phyloP scores from a whole-genome alignment of 2,329 filamentous ascomycete genomes.

The Furcasterigmium sp. region DNA sequence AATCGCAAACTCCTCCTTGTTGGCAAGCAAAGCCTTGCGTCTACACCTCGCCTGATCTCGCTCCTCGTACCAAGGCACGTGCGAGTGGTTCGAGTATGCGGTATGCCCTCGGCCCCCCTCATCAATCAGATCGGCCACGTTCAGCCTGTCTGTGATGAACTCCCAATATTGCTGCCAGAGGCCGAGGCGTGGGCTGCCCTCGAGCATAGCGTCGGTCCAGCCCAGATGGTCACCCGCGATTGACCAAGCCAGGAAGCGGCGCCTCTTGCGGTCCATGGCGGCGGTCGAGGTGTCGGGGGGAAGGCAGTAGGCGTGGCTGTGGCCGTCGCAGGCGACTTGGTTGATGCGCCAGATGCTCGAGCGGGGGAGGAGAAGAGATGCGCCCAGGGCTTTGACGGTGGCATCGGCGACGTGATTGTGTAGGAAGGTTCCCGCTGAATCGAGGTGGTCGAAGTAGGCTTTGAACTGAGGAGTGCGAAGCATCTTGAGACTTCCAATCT shows the following conservation, averaged over 20 bases:
- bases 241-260: conserved; percentile 2
- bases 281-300: conserved; percentile 3
- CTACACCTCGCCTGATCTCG: too few relatives aligned
- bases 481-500: conserved; percentile 46
- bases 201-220: conserved; percentile 37
- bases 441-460: conserved; percentile 44
- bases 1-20: too few relatives aligned
- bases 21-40: too few relatives aligned
- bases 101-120: neutral
- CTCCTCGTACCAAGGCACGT: too few relatives aligned
- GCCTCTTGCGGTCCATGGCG: neutral
- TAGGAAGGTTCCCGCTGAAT: conserved; percentile 41
- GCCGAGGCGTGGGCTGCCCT: conserved; percentile 5
- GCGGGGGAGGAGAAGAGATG: conserved; percentile 47
- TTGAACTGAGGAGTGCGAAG: conserved; percentile 42
- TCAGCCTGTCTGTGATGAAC: neutral
- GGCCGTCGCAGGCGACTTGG: conserved; percentile 17
- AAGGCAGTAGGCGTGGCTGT: conserved; percentile 8
- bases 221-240: conserved; percentile 29
- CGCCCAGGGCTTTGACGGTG: conserved; percentile 47
- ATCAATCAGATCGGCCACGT: neutral
- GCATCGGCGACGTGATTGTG: conserved; percentile 41
- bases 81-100: too few relatives aligned
- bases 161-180: conserved; percentile 2
- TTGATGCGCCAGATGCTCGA: conserved; percentile 34